Evolutionary conservation across 768 basidiomycete species (phyloP).

Genomic region (Russula sp.): DNA sequence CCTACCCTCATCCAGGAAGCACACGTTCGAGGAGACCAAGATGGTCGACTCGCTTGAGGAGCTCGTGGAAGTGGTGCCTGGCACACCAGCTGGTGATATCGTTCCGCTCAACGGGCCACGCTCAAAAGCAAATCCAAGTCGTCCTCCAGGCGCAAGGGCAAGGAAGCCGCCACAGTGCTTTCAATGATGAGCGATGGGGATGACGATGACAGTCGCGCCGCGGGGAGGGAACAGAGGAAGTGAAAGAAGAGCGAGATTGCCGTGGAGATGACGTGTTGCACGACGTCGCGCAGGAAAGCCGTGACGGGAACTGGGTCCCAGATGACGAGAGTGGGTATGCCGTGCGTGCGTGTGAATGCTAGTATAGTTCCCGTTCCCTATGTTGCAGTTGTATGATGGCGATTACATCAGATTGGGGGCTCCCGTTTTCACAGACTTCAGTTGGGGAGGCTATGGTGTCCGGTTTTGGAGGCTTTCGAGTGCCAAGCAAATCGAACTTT

Average conservation of each 20-base stretch:
- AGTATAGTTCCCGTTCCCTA: neutral
- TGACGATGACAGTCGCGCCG: constrained; percentile 33
- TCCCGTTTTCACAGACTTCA: neutral
- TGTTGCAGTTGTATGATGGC: neutral
- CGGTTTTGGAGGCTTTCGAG: no score
- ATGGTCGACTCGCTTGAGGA: constrained; percentile 94
- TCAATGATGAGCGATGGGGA: constrained; percentile 27
- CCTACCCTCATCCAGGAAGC: constrained; percentile 54
- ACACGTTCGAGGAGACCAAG: constrained; percentile 80
- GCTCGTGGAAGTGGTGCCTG: constrained; percentile 78
- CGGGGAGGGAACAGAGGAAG: constrained; percentile 41
- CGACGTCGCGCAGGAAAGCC: constrained; percentile 11
- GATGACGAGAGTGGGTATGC: constrained; percentile 27
- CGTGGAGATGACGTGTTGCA: constrained; percentile 35
- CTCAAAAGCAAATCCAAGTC: constrained; percentile 45
- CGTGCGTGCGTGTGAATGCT: neutral
- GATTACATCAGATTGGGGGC: neutral
- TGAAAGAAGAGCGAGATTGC: constrained; percentile 43
- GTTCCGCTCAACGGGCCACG: constrained; percentile 63
- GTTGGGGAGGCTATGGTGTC: neutral
- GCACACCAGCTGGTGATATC: constrained; percentile 80
- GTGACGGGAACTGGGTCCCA: constrained; percentile 39
- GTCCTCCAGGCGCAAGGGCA: constrained; percentile 52
- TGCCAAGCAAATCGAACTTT: constrained; percentile 23
- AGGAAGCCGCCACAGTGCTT: constrained; percentile 44